Base-by-base conservation (phyloP, 768 basidiomycete species). In the Mycena olivaceomarginata region DNA sequence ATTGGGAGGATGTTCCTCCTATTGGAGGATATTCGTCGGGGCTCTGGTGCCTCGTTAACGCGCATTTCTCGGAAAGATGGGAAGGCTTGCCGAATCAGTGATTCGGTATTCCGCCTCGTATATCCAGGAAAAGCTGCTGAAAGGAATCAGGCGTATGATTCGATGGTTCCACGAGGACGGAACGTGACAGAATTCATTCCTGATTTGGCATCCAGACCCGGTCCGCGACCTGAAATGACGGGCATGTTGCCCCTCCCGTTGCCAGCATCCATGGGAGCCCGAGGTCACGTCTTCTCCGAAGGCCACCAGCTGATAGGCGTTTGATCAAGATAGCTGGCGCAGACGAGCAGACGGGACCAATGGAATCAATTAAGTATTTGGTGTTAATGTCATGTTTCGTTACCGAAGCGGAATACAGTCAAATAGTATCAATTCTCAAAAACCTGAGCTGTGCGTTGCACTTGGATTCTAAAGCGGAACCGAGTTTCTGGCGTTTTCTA, bases 381-480 rank as follows among this genome's bases (percentile, higher is more conserved):
- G 53, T 56, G 53, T 22, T 20, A n/a, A 56, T 56, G 53, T 22
- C n/a, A 22, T 56, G 53, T 56, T 22, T 56, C 53, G 53, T 56
- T 56, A 22, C 53, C 11, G 53, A 45, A 45, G 15, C 43, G 43
- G 43, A 45, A 45, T 45, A 45, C 43, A 45, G 43, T 11, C 10
- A 45, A 45, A 45, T 45, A 45, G 43, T 45, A 45, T 45, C 43
- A 10, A 8, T 45, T 45, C 43, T 8, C 53, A 56, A 56, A 20
- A 22, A 56, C 53, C 53, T 56, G 53, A 56, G 53, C 53, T 56
- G 53, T 4, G 53, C 53, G 53, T 22, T 56, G 53, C 53, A 56
- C 53, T 56, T 56, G 53, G 53, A 25, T 11, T 56, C 20, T 56
- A 56, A 56, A 9, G 53, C 53, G 53, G 53, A 56, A 56, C 53